phyloP scores from a whole-genome alignment of 2,329 filamentous ascomycete species.

The Penicillium sp. region DNA sequence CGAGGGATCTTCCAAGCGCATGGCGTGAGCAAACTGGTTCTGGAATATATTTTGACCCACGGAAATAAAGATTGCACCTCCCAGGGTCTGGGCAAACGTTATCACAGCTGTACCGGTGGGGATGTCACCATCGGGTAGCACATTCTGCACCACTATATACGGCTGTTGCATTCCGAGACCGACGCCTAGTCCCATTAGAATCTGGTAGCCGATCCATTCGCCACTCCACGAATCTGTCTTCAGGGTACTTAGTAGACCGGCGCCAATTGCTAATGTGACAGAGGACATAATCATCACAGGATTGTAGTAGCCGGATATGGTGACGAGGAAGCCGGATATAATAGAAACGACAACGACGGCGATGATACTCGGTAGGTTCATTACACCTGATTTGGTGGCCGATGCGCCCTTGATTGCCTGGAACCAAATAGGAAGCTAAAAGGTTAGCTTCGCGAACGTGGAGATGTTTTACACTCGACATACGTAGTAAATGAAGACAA shows the following conservation, averaged over 20 bases:
- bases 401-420: constrained; percentile 29
- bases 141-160: constrained; percentile 31
- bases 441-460: neutral
- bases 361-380: constrained; percentile 28
- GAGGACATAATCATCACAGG: constrained; percentile 29
- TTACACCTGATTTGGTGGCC: constrained; percentile 28
- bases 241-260: constrained; percentile 31
- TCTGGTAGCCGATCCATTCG: constrained; percentile 35
- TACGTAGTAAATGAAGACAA: constrained; percentile 21
- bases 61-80: constrained; percentile 17
- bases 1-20: too few species aligned
- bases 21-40: too few species aligned
- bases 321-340: constrained; percentile 13
- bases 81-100: constrained; percentile 33
- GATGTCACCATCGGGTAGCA: constrained; percentile 26
- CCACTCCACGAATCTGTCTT: constrained; percentile 17
- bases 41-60: too few species aligned
- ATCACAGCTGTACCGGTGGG: constrained; percentile 29
- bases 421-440: constrained; percentile 33
- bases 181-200: constrained; percentile 27
- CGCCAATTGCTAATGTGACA: constrained; percentile 25
- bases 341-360: constrained; percentile 16
- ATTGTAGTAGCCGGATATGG: constrained; percentile 30
- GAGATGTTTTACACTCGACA: neutral
- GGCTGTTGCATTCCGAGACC: constrained; percentile 32